Evolutionary conservation across 1,284 basidiomycete species (phyloP).

Genomic region (Jaminaea rosea): DNA sequence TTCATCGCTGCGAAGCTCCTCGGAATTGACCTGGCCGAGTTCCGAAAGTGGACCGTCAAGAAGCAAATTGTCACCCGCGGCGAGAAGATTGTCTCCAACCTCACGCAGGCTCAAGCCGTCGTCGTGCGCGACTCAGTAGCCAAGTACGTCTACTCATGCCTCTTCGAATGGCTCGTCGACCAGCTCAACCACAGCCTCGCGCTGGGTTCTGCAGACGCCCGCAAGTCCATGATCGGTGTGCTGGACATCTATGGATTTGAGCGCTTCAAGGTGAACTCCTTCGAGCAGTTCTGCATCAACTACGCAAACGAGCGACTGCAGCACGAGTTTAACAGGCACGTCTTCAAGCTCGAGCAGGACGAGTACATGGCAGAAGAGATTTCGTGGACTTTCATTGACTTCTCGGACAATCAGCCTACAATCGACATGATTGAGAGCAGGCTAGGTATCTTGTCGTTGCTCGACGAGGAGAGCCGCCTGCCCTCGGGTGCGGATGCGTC

Average conservation of each 20-base stretch:
- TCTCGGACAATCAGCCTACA: conserved; percentile 94
- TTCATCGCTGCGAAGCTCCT: conserved; percentile 76
- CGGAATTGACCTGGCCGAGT: conserved; percentile 81
- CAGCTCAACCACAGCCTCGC: conserved; percentile 93
- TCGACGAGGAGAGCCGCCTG: conserved; percentile 96
- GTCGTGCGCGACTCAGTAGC: conserved; percentile 93
- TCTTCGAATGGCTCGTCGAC: conserved; percentile 97
- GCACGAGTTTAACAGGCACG: conserved; percentile 69
- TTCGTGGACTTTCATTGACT: conserved; percentile 99
- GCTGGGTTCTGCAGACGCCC: conserved; percentile 72
- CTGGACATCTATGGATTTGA: conserved; percentile 61
- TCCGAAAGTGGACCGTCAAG: conserved; percentile 98
- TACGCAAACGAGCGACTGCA: conserved; percentile 89
- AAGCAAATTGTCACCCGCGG: conserved; percentile 89
- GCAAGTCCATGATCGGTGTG: conserved; percentile 97
- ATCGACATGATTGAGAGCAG: conserved; percentile 98
- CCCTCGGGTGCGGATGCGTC: conserved; percentile 87
- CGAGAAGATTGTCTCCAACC: conserved; percentile 84
- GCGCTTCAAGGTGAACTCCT: conserved; percentile 62
- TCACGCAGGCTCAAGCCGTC: conserved; percentile 81
- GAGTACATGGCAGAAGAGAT: conserved; percentile 98
- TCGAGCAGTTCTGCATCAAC: conserved; percentile 99
- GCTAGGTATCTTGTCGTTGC: conserved; percentile 82
- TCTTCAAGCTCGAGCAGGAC: conserved; percentile 78
- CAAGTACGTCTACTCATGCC: conserved; percentile 95